These are phyloP conservation scores for Trametes pubescens DNA, from an alignment of 1,284 basidiomycete species.

Conservation along the genomic window DNA sequence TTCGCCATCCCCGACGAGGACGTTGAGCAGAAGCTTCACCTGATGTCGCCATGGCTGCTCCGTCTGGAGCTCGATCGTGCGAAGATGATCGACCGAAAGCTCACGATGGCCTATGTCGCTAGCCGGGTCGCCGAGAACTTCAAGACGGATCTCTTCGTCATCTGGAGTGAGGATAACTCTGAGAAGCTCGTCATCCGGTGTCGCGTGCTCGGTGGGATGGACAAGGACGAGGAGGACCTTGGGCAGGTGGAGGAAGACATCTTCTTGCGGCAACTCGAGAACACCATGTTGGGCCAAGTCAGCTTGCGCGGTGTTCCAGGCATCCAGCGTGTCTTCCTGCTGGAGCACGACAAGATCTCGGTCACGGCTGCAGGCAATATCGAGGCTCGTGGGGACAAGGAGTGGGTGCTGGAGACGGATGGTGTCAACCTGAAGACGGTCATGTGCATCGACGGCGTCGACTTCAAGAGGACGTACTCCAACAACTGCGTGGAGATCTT, in stretches of 20 bases:
- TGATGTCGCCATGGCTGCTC: conserved; percentile 97
- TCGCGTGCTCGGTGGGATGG: conserved; percentile 88
- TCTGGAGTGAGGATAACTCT: conserved; percentile 99
- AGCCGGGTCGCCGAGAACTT: conserved; percentile 94
- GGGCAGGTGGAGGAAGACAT: conserved; percentile 91
- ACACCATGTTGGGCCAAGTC: conserved; percentile 97
- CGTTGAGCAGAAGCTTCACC: conserved; percentile 88
- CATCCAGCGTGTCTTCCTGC: conserved; percentile 94
- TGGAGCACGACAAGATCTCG: conserved; percentile 85
- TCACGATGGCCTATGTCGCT: conserved; percentile 96
- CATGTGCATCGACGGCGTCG: conserved; percentile 95
- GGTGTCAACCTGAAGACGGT: conserved; percentile 95
- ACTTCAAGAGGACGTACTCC: conserved; percentile 91
- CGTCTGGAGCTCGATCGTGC: conserved; percentile 97
- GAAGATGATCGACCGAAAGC: conserved; percentile 97
- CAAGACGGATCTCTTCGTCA: conserved; percentile 96
- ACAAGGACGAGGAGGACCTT: conserved; percentile 90
- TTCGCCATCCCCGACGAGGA: conserved; percentile 99
- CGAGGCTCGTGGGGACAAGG: conserved; percentile 68
- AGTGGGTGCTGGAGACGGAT: conserved; percentile 98
- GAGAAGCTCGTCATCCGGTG: conserved; percentile 98
- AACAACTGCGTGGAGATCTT: conserved; percentile 98
- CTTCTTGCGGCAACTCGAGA: conserved; percentile 96
- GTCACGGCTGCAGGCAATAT: conserved; percentile 74
- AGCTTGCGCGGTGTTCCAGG: conserved; percentile 92